phyloP scores from a whole-genome alignment of 1,139 yeast species.

The Blastobotrys indianensis region DNA sequence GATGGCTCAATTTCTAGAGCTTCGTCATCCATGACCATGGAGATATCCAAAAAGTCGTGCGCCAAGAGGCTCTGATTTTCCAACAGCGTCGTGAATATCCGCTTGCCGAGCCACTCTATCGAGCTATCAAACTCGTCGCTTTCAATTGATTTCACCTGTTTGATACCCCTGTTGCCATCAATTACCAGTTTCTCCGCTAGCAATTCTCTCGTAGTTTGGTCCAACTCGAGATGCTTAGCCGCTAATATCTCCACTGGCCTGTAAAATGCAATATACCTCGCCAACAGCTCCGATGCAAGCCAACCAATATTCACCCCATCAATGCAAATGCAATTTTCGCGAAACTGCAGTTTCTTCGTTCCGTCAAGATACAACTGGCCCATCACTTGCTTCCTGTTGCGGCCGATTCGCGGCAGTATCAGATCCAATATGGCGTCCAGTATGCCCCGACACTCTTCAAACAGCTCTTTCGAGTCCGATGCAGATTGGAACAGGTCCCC shows the following conservation, averaged over 20 bases:
- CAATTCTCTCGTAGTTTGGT: neutral
- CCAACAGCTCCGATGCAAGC: conserved; percentile 6
- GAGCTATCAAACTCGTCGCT: neutral
- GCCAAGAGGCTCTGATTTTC: conserved; percentile 1
- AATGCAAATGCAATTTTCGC: neutral
- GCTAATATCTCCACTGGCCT: neutral
- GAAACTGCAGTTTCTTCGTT: neutral
- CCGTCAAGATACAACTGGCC: neutral
- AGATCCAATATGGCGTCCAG: neutral
- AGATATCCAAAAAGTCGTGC: neutral
- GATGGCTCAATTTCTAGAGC: neutral
- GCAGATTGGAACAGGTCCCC: neutral
- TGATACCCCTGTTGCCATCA: neutral
- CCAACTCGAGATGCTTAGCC: neutral
- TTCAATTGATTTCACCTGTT: neutral
- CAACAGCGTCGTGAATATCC: neutral
- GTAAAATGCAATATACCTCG: conserved; percentile 2
- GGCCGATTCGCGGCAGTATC: neutral
- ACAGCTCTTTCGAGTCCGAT: neutral
- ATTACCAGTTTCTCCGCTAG: conserved; percentile 1
- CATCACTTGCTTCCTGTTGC: neutral
- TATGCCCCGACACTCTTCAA: neutral
- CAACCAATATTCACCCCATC: conserved; percentile 2
- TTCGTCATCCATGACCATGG: neutral
- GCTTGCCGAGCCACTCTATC: conserved; percentile 5